These are phyloP conservation scores for Ceratobasidium sp. DNA, from an alignment of 1,284 basidiomycete species.

Conservation along the genomic window DNA sequence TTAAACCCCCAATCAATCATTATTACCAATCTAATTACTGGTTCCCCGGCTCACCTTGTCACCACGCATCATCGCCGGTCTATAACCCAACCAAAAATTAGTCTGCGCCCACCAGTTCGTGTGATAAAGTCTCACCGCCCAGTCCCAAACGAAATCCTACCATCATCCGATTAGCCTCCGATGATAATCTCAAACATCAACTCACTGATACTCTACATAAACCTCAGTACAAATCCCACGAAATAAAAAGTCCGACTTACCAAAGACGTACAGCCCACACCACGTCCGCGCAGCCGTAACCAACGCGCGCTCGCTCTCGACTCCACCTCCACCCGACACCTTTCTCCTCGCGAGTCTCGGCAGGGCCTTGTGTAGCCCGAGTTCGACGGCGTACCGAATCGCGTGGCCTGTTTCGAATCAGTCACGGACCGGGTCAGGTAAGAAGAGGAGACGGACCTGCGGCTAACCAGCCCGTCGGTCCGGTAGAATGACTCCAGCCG, in stretches of 20 bases:
- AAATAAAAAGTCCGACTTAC: constrained; percentile 8
- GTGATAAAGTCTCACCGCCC: constrained; percentile 41
- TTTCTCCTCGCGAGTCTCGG: constrained; percentile 44
- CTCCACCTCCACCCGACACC: constrained; percentile 19
- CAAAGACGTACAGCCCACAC: constrained; percentile 52
- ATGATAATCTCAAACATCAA: constrained; percentile 2
- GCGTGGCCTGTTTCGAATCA: constrained; percentile 45
- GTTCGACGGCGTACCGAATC: constrained; percentile 50
- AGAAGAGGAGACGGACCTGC: constrained; percentile 46
- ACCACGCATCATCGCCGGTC: constrained; percentile 51
- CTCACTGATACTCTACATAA: constrained; percentile 48
- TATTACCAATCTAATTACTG: background rate
- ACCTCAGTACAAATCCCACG: background rate
- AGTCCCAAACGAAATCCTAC: constrained; percentile 50
- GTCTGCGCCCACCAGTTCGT: background rate
- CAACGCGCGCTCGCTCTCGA: constrained; percentile 45
- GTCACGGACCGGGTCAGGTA: too few species aligned
- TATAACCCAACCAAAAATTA: constrained; percentile 2
- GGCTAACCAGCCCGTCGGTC: constrained; percentile 50
- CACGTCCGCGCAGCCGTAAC: constrained; percentile 49
- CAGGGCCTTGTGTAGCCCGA: constrained; percentile 50
- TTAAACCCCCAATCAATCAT: background rate
- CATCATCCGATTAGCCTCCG: background rate
- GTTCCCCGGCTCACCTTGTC: constrained; percentile 46
- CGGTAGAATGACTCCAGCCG: constrained; percentile 51